Conservation (phyloP, 1,284 basidiomycete genomes). For the Cryptococcus neoformans region DNA sequence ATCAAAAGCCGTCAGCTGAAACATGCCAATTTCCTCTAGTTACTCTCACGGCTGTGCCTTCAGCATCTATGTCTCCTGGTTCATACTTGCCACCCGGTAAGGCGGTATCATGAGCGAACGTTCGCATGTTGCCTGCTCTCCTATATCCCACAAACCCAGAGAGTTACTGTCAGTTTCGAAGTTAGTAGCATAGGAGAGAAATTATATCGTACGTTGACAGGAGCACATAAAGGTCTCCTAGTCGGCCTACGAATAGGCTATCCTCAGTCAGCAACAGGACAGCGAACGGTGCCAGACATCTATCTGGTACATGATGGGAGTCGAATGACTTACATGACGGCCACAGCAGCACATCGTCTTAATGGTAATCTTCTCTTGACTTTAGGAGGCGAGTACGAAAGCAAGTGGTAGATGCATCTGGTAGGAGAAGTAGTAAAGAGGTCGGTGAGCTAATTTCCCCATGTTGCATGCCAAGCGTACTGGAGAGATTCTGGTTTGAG, state of each 20-base stretch:
- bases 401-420: constrained; percentile 42
- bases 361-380: constrained; percentile 23
- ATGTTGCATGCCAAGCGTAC: constrained; percentile 16
- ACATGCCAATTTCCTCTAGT: too few relatives aligned
- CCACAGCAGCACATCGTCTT: constrained; percentile 38
- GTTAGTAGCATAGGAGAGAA: neutral
- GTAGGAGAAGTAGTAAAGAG: too few relatives aligned
- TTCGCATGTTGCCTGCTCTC: constrained; percentile 64
- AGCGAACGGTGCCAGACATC: neutral
- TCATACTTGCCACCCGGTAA: constrained; percentile 79
- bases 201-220: constrained; percentile 48
- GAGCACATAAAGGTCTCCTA: constrained; percentile 75
- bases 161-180: neutral
- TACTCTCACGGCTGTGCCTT: constrained; percentile 70
- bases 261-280: neutral
- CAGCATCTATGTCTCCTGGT: constrained; percentile 60
- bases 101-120: constrained; percentile 79
- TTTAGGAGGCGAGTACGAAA: constrained; percentile 22
- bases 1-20: neutral
- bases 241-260: constrained; percentile 68
- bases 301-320: too few relatives aligned
- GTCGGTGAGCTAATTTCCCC: neutral
- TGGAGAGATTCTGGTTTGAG: constrained; percentile 42
- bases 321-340: constrained; percentile 29
- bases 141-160: constrained; percentile 45